Base-by-base conservation (phyloP, 2,329 filamentous ascomycete species). In the Trichoderma sp. region DNA sequence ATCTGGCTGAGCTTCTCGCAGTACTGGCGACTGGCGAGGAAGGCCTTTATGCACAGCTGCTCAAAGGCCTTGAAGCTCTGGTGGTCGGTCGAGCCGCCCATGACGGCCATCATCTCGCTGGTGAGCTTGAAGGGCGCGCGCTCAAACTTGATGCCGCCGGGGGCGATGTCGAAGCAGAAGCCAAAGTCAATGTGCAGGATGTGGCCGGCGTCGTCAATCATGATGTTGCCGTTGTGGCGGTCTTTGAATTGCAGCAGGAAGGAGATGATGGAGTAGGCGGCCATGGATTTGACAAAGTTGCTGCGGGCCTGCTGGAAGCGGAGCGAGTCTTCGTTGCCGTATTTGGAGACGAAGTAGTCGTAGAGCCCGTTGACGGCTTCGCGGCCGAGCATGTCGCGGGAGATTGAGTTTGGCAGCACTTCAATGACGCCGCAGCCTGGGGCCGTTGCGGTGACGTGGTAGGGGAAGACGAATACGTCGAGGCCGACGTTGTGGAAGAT, bases 261-360 rank as follows among this genome's bases (percentile, higher is more conserved):
- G 0, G 93, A 96, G 73, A 99, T 98, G 75, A 99, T 91, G 21
- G 92, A 96, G 83, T 99, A 99, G 14, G 96, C 96, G 0, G 96
- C 96, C 96, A 99, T 98, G 77, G 91, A 96, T 83, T 99, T 99
- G 81, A 99, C 94, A 78, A 99, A 99, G 81, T 98, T 98, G 82
- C 88, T 94, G 71, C 96, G 91, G 13, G 96, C 96, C 79, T 95
- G 91, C 80, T 99, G 96, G 85, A 97, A 99, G 49, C 90, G 90
- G 60, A 97, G 90, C 1, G 93, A 96, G 79, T 98, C 94, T 80
- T 98, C 95, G 75, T 96, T 96, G 72, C 96, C 96, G 78, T 99
- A 99, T 79, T 97, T 97, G 74, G 92, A 94, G 69, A 97, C 86
- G 78, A 99, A 99, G 82, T 99, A 99, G 78, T 99, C 96, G 81